Evolutionary conservation across 768 basidiomycete species (phyloP).

Genomic region (Boletus coccyginus): DNA sequence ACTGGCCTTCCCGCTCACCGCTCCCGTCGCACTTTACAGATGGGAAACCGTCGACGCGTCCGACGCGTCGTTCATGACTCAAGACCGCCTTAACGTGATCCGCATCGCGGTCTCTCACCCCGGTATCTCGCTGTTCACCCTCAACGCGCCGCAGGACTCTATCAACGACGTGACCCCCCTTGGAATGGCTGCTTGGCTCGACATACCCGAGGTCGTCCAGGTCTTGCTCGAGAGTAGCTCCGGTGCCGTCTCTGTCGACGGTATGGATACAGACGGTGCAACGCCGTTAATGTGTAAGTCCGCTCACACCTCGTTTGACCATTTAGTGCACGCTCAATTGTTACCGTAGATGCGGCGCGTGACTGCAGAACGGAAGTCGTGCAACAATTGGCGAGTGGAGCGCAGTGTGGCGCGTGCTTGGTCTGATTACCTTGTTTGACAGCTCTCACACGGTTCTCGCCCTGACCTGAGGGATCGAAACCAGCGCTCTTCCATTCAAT

Average conservation of each 20-base stretch:
- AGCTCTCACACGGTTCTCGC: constrained; percentile 64
- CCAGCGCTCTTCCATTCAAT: constrained; percentile 70
- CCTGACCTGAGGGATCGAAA: constrained; percentile 73
- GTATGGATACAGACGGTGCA: constrained; percentile 70
- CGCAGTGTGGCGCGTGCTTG: background rate
- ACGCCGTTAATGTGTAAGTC: constrained; percentile 83
- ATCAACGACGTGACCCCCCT: constrained; percentile 76
- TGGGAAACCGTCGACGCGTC: constrained; percentile 70
- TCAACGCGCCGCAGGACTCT: constrained; percentile 70
- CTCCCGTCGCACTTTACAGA: constrained; percentile 33
- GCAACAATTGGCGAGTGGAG: constrained; percentile 52
- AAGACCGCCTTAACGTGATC: constrained; percentile 55
- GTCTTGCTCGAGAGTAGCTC: constrained; percentile 61
- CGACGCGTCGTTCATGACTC: constrained; percentile 65
- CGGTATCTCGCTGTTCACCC: constrained; percentile 60
- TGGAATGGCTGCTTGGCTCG: constrained; percentile 77
- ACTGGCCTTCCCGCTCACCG: constrained; percentile 4
- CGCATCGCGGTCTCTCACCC: constrained; percentile 52
- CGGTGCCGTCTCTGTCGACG: constrained; percentile 67
- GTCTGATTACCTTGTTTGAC: constrained; percentile 4
- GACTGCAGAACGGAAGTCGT: constrained; percentile 72
- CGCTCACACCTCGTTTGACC: constrained; percentile 1
- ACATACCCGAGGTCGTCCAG: constrained; percentile 57
- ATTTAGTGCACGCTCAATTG: background rate
- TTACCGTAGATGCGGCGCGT: constrained; percentile 65